Evolutionary conservation across 176 grass and related monocot genomes (phyloP), one percentile per base, ranked within the genome.

Genomic region (Avena eriantha): DNA sequence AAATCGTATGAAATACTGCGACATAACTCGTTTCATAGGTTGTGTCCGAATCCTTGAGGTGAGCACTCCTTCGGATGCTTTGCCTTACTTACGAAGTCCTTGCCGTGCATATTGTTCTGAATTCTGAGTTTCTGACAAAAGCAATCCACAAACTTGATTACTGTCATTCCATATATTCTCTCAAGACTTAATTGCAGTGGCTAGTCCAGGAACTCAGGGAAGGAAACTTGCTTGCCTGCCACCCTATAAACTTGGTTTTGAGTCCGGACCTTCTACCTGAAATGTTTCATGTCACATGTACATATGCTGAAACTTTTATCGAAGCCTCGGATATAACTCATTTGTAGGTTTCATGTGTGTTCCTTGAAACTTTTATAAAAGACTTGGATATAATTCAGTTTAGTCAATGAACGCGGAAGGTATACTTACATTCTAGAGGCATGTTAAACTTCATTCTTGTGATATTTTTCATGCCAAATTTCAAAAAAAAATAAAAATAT

Each of bases 41-140:
- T 91, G 97, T 13, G 90, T 98, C 79, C 94, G 16, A 82, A 98
- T 98, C 81, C 91, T 98, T n/a, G 91, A 92, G 92, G 96, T 98
- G 7, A 70, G 22, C 16, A 72, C 0, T 39, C 16, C 3, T 0
- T 6, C 3, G 23, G 6, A 1, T 82, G 16, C 41, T 73, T n/a
- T 39, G 23, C 1, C 23, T 33, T 41, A 49, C 18, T 31, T 87
- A 16, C 29, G 4, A 68, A 56, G 86, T 48, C 4, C 45, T 68
- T 15, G 0, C 36, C 1, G 13, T 46, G 31, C 41, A 56, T 1
- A 39, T 45, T 17, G 4, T 21, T 85, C 49, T 77, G 15, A 33
- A 29, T 50, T 23, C 15, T 29, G 29, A 29, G 29, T 29, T 29
- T 29, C 29, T 64, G 16, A 79, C 8, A 47, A 1, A 49, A n/a